Base-by-base conservation (phyloP, 1,284 basidiomycete genomes). In the Sanghuangporus sanghuang region DNA sequence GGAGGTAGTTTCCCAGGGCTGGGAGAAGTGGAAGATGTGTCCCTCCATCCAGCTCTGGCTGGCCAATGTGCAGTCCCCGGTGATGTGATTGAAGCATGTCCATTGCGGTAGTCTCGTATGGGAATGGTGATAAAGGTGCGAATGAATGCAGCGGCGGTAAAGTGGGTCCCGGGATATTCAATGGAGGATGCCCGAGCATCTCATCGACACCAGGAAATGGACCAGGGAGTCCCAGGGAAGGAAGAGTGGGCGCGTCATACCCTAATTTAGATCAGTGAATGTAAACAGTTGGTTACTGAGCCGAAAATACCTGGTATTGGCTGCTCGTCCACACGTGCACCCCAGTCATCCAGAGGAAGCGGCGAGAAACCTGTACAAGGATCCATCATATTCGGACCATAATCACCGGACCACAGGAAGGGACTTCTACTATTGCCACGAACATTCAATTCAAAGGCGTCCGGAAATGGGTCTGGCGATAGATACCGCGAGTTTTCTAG, bases 91-190 rank as follows among this genome's bases (percentile, higher is more conserved):
- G 60, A 57, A 57, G 39, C 14, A n/a, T 18, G 36, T 52, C 61
- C 42, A 57, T 50, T 16, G 49, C 36, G 50, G 11, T 23, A 5
- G 44, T 16, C 6, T 57, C 61, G 35, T 57, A 63, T 21, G 32
- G 16, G 39, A 63, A 63, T 3, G 61, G 61, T 6, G 61, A 63
- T 11, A 49, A 16, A n/a, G 61, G 61, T 11, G 61, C 55, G 36
- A 63, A 63, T 32, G 61, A 57, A 32, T 55, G 60, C 38, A 63
- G 50, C 27, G 55, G 61, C 5, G 61, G 61, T 4, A 63, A 40
- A 8, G 55, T 42, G 7, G 21, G 32, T 21, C 48, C 54, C n/a
- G 52, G 39, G 11, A 48, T 16, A n/a, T 63, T 40, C 16, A 57
- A 16, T 21, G 50, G 55, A 50, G 57, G 61, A 9, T 57, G 55